Evolutionary conservation across 2,329 filamentous ascomycete genomes (phyloP).

Genomic region (Calcarisporium arbuscula): DNA sequence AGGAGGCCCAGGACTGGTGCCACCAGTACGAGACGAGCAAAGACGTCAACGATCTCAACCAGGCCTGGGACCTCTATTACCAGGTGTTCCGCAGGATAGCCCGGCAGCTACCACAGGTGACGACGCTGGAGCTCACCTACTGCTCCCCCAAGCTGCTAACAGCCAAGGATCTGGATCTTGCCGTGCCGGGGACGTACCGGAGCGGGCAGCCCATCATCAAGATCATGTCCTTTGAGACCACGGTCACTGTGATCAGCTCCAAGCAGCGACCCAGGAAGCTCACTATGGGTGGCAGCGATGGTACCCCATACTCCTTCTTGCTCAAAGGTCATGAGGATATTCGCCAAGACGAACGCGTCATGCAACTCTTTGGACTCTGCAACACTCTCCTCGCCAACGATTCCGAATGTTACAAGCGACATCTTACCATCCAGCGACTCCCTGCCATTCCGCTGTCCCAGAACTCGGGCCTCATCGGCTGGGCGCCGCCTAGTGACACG

Average conservation of each 20-base stretch:
- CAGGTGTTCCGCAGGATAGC: conserved; percentile 96
- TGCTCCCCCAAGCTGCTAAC: conserved; percentile 90
- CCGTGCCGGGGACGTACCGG: conserved; percentile 91
- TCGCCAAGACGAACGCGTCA: conserved; percentile 95
- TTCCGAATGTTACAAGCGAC: conserved; percentile 92
- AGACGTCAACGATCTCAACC: conserved; percentile 90
- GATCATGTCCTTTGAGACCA: conserved; percentile 85
- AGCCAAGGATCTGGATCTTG: conserved; percentile 79
- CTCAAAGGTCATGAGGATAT: conserved; percentile 99
- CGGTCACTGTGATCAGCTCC: conserved; percentile 87
- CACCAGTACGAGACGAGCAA: conserved; percentile 82
- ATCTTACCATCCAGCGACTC: conserved; percentile 93
- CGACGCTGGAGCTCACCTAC: conserved; percentile 88
- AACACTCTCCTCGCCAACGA: conserved; percentile 94
- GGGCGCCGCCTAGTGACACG: conserved; percentile 97
- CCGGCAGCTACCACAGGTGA: conserved; percentile 86
- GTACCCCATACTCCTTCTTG: conserved; percentile 76
- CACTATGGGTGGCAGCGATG: conserved; percentile 82
- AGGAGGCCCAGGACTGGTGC: conserved; percentile 94
- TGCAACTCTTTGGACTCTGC: conserved; percentile 97
- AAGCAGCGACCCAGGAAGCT: conserved; percentile 94
- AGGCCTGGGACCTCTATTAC: conserved; percentile 99
- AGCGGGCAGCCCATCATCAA: conserved; percentile 71
- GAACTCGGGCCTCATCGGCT: conserved; percentile 89
- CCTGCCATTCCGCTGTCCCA: conserved; percentile 96